Conservation (phyloP, 148 eudicot species). For the Euryodendron excelsum region DNA sequence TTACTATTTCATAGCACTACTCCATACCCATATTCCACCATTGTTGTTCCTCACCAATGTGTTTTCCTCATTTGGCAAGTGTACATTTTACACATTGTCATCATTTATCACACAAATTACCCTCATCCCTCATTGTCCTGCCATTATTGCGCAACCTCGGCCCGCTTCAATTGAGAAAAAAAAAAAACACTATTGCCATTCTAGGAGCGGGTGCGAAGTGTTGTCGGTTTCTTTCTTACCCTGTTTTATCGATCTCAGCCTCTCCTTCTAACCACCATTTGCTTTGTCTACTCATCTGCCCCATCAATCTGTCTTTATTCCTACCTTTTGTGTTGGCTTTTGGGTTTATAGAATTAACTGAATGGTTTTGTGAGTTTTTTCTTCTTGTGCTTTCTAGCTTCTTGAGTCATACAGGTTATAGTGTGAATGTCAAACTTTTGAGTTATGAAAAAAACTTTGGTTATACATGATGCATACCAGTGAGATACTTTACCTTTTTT, state of each 20-base stretch:
- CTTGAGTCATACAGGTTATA: slow-evolving; percentile 26
- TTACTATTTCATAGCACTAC: slow-evolving; percentile 1
- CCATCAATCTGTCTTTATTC: slow-evolving; percentile 4
- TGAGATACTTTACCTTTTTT: slow-evolving; percentile 12
- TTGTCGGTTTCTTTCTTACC: slow-evolving; percentile 30
- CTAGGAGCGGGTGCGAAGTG: slow-evolving; percentile 60
- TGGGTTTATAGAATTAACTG: not conserved
- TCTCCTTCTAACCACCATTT: not conserved
- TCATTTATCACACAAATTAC: slow-evolving; percentile 14
- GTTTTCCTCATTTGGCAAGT: slow-evolving; percentile 32
- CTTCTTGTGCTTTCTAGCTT: not conserved
- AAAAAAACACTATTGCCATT: slow-evolving; percentile 9
- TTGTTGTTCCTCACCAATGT: slow-evolving; percentile 1
- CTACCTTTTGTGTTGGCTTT: slow-evolving; percentile 12
- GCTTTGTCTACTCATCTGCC: not conserved
- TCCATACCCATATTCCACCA: slow-evolving; percentile 17
- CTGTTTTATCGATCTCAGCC: slow-evolving; percentile 6
- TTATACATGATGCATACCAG: slow-evolving; percentile 7
- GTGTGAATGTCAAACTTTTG: slow-evolving; percentile 14
- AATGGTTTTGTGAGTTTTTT: slow-evolving; percentile 1
- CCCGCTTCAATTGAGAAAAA: slow-evolving; percentile 45
- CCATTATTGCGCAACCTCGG: slow-evolving; percentile 66
- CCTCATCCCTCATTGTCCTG: slow-evolving; percentile 7
- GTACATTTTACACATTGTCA: slow-evolving; percentile 58
- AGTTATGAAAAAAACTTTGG: slow-evolving; percentile 22